Percentiles rank a stretch among this genome's conserved stretches.
Evolutionary conservation across 1,284 basidiomycete species (phyloP).

Genomic region (Sphagnurus paluster): DNA sequence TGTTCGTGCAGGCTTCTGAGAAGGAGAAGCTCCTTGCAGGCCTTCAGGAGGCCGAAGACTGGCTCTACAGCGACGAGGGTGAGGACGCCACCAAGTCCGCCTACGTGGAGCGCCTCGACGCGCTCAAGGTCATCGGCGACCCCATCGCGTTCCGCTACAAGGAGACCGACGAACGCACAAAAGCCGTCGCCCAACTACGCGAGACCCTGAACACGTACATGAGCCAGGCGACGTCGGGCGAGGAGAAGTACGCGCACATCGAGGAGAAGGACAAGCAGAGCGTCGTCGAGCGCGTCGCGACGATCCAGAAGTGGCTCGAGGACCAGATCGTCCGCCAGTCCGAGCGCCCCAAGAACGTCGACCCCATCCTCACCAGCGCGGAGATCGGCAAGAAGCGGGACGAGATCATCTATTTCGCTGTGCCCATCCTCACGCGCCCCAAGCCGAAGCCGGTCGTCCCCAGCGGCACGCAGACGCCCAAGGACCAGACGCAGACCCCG

Average conservation of each 20-base stretch:
- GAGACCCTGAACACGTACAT: conserved; percentile 86
- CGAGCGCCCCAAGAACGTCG: conserved; percentile 84
- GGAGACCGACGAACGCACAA: conserved; percentile 79
- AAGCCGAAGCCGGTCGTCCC: conserved; percentile 79
- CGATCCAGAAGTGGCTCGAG: conserved; percentile 90
- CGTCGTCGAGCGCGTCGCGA: conserved; percentile 81
- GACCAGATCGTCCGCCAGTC: conserved; percentile 84
- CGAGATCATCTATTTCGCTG: conserved; percentile 83
- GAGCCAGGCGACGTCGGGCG: conserved; percentile 73
- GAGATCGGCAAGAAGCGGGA: conserved; percentile 89
- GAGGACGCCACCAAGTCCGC: conserved; percentile 93
- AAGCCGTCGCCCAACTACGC: conserved; percentile 71
- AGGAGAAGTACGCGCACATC: conserved; percentile 88
- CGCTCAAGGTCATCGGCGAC: conserved; percentile 82
- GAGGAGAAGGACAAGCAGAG: conserved; percentile 83
- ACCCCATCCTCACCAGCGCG: conserved; percentile 76
- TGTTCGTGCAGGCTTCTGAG: conserved; percentile 73
- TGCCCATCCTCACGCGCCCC: conserved; percentile 82
- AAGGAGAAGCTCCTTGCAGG: conserved; percentile 73
- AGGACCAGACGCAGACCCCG: conserved; percentile 44
- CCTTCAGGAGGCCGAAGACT: conserved; percentile 84
- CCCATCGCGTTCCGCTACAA: conserved; percentile 80
- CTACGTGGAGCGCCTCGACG: conserved; percentile 79
- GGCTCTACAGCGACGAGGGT: conserved; percentile 94
- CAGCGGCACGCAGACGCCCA: conserved; percentile 61